Conservation (phyloP, 2,329 filamentous ascomycete species). For the Myriosclerotinia scirpicola region DNA sequence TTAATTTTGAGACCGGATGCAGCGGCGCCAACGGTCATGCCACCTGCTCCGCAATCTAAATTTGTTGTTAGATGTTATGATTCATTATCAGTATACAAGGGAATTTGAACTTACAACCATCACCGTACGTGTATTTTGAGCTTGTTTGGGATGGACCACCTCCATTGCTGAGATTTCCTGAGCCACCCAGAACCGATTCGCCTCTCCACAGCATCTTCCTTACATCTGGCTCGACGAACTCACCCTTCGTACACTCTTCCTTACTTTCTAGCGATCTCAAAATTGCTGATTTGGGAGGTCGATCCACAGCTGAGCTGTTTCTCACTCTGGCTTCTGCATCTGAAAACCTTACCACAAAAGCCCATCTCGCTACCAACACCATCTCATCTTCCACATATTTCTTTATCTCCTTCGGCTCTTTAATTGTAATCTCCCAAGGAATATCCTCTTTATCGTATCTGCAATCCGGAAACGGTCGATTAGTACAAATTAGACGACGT, state of each 20-base stretch:
- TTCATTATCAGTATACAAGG: not conserved
- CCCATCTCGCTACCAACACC: conserved; percentile 22
- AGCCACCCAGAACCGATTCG: conserved; percentile 24
- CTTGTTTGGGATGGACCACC: not conserved
- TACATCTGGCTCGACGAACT: not conserved
- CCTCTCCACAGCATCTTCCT: conserved; percentile 23
- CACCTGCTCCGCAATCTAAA: conserved; percentile 65
- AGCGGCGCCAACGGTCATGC: conserved; percentile 63
- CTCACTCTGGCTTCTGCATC: conserved; percentile 10
- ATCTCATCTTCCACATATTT: conserved; percentile 18
- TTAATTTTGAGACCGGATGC: conserved; percentile 56
- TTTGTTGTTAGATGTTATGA: not conserved
- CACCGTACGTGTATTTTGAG: conserved; percentile 29
- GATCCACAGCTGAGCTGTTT: not conserved
- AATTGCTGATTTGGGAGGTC: not conserved
- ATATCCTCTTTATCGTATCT: conserved; percentile 25
- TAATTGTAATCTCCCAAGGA: conserved; percentile 11
- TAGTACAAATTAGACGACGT: conserved; percentile 54
- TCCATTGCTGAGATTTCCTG: not conserved
- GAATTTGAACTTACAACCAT: conserved; percentile 29
- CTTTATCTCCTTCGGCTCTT: not conserved
- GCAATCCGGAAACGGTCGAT: conserved; percentile 47
- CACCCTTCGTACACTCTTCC: not conserved
- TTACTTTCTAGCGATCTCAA: not conserved
- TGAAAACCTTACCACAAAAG: conserved; percentile 11